Evolutionary conservation across 441 rosid species (phyloP), one percentile per base, ranked within the genome.

Genomic region (Theobroma grandiflorum): DNA sequence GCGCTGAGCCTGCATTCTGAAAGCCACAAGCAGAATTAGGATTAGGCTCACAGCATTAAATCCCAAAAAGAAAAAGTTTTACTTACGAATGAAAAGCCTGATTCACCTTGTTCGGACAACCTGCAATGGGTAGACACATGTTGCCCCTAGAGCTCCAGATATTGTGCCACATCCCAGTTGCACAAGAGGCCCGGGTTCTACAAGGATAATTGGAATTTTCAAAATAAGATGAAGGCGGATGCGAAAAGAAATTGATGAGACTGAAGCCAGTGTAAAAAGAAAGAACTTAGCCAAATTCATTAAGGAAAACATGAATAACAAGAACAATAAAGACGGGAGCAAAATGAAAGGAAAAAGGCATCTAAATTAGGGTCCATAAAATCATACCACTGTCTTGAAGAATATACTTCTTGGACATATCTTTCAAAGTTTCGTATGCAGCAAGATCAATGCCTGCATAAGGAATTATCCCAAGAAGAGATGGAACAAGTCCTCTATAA

Each of bases 141-240:
- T 89, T 79, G 93, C 95, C 65, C 95, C 94, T 70, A 89, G 89
- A 79, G 93, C 86, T 76, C 91, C 95, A 20, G 95, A 91, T 79
- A 90, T 61, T 69, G 89, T 91, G 79, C 95, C 95, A 15, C 93
- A 91, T 69, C 91, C 91, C 81, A 89, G 85, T 81, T 88, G 95
- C 38, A 90, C 80, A 1, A 89, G 88, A 12, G 95, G 90, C 38
- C 95, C 93, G 43, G 95, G 93, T 62, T 91, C 92, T 91, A 74
- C 68, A 74, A 35, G 35, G 45, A 37, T 12, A 49, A 4, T 50
- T 12, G 20, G 14, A 37, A 62, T 38, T 42, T 26, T n/a, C 15
- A 55, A 31, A 15, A 22, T 16, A 55, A 45, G 43, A 22, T 12
- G 8, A 55, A 20, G 58, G 78, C 52, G 57, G 59, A 74, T 61